Conservation (phyloP, 1,284 basidiomycete genomes). For the Paramarasmius palmivorus region DNA sequence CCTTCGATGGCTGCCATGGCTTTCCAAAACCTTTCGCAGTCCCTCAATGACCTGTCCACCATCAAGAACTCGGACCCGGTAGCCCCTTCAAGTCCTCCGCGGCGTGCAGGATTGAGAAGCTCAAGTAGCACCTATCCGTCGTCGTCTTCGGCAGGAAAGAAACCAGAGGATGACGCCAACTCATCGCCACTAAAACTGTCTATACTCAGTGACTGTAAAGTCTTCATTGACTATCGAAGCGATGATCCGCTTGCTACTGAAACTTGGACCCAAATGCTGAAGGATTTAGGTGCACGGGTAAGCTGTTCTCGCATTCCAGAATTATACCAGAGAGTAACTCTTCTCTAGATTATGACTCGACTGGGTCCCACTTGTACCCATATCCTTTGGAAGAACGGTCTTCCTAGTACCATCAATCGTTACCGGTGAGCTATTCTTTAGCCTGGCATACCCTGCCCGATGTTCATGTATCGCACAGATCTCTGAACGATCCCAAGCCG, state of each 20-base stretch:
- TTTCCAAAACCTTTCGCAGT: conserved; percentile 56
- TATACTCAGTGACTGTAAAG: conserved; percentile 74
- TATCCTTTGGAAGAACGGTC: conserved; percentile 88
- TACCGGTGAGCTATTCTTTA: conserved; percentile 55
- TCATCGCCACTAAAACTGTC: conserved; percentile 33
- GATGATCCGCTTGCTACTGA: conserved; percentile 66
- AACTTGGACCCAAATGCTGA: conserved; percentile 89
- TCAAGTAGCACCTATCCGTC: conserved; percentile 40
- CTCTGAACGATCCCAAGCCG: conserved; percentile 70
- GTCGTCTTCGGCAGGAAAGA: conserved; percentile 21
- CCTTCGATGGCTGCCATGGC: conserved; percentile 65
- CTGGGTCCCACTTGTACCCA: conserved; percentile 85
- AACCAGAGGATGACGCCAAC: neutral
- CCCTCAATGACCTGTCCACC: conserved; percentile 45
- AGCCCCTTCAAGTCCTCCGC: conserved; percentile 44
- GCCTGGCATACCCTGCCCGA: neutral
- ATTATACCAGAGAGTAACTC: neutral
- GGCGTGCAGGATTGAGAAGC: conserved; percentile 39
- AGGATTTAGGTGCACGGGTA: conserved; percentile 81
- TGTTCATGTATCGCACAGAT: conserved; percentile 30
- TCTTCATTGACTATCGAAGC: conserved; percentile 89
- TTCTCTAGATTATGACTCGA: conserved; percentile 52
- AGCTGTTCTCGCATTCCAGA: conserved; percentile 22
- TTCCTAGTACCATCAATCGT: conserved; percentile 73
- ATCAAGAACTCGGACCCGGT: conserved; percentile 32